phyloP scores from a whole-genome alignment of 1,284 basidiomycete genomes.

The Irpex sp. region DNA sequence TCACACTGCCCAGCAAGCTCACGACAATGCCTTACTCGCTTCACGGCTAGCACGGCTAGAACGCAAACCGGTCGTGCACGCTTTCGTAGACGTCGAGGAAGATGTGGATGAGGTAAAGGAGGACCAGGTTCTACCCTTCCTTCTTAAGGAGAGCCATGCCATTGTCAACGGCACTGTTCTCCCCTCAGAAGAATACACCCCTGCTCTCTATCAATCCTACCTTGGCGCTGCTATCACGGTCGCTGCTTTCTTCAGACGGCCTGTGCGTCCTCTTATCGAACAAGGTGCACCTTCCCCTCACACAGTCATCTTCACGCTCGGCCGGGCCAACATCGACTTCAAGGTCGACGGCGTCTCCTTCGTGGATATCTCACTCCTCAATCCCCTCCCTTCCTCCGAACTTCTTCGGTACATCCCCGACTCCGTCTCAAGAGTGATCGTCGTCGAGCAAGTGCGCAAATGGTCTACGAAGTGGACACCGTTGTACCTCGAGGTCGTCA shows the following conservation, averaged over 20 bases:
- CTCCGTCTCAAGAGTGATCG: slow-evolving; percentile 70
- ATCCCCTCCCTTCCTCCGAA: slow-evolving; percentile 67
- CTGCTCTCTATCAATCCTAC: slow-evolving; percentile 50
- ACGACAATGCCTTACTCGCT: slow-evolving; percentile 73
- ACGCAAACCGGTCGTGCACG: slow-evolving; percentile 73
- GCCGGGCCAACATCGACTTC: slow-evolving; percentile 43
- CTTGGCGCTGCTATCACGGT: slow-evolving; percentile 64
- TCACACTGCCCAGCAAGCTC: slow-evolving; percentile 59
- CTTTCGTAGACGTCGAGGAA: slow-evolving; percentile 43
- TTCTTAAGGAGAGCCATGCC: slow-evolving; percentile 41
- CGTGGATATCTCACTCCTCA: slow-evolving; percentile 69
- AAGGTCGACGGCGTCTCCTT: slow-evolving; percentile 60
- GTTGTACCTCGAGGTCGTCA: slow-evolving; percentile 80
- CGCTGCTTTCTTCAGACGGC: slow-evolving; percentile 56
- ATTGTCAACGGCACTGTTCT: slow-evolving; percentile 25
- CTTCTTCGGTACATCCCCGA: slow-evolving; percentile 65
- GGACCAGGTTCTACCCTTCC: slow-evolving; percentile 54
- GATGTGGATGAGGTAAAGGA: slow-evolving; percentile 50
- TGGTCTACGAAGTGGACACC: slow-evolving; percentile 88
- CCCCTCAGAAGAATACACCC: slow-evolving; percentile 16
- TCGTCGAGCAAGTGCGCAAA: slow-evolving; percentile 77
- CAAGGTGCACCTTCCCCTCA: slow-evolving; percentile 50
- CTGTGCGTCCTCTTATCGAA: slow-evolving; percentile 48
- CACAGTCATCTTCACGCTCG: slow-evolving; percentile 72
- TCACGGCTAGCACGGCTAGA: slow-evolving; percentile 60